Base-by-base conservation (phyloP, 768 basidiomycete genomes). In the Favolaschia claudopus region DNA sequence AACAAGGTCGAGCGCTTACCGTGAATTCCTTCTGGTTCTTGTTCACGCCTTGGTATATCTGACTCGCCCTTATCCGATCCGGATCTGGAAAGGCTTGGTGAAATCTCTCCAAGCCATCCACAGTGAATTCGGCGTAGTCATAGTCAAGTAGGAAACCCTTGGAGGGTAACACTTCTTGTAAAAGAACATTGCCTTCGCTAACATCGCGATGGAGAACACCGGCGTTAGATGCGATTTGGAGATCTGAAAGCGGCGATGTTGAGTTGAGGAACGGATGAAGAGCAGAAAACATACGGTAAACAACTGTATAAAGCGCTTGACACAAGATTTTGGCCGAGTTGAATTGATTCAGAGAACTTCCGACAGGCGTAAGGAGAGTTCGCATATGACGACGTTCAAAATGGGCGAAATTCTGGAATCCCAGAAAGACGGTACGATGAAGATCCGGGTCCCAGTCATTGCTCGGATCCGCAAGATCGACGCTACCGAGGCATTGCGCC, bases 151-250 rank as follows among this genome's bases (percentile, higher is more conserved):
- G 54, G 27, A 62, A 62, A 4, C 39, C 54, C n/a, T 20, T 56
- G 9, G 10, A n/a, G 25, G 7, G 17, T 4, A 3, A 29, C 27
- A 9, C 33, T 42, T 53, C 36, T 14, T 14, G 20, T n/a, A 58
- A 57, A 1, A 57, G 27, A n/a, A 61, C 29, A 25, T 61, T 61
- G 19, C 60, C 60, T 19, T 55, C 60, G 48, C 60, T 61, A 33
- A 61, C 25, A 24, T 62, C 61, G 24, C 61, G 49, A 28, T 53
- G 58, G 5, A 45, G 19, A 22, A 58, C 62, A 22, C 62, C 61
- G 15, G 55, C 61, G 2, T 34, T 29, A 33, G 33, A 31, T 3
- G 55, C 61, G 17, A 44, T 44, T 20, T 29, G 2, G 32, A 44
- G 56, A 25, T 50, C 56, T 58, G 24, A 1, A 27, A 7, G 14